Base-by-base conservation (phyloP, 2,329 filamentous ascomycete species). In the Ophiocordyceps australis region DNA sequence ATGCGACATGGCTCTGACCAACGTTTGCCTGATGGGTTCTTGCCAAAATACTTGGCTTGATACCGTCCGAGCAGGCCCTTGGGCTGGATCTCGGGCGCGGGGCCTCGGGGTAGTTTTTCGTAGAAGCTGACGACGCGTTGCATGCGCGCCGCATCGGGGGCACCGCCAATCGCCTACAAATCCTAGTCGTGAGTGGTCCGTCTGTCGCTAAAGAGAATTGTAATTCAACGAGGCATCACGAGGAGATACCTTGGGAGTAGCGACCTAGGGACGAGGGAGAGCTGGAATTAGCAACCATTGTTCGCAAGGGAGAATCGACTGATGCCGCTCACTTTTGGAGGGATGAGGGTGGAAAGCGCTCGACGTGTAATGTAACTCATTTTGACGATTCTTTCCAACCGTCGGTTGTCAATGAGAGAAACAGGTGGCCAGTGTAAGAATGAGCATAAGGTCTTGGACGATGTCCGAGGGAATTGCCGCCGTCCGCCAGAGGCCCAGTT, bases 41-140 rank as follows among this genome's bases (percentile, higher is more conserved):
- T 86, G 61, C 85, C 85, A 52, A 98, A 93, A 71, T 98, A 85
- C 55, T 70, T 72, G 42, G 68, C 70, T 56, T 89, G 80, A 68
- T 98, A 98, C 57, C 81, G 71, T 47, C 75, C 79, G 46, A 93
- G 59, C 34, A 92, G 62, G 43, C 89, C 86, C 48, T 72, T 79
- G 39, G 77, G 57, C 68, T 92, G 73, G 42, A 71, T 55, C 55
- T 82, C 74, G 45, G 89, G 85, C 46, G 85, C 85, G 41, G 80
- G 57, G 43, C 89, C 91, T 49, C 85, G 82, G 50, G 91, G 89
- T 32, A 98, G 82, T 59, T 86, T 91, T 65, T 91, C 82, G 71
- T 98, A 98, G 71, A 98, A 95, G 63, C 70, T 81, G 56, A 95
- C 86, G 43, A 98, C 83, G 47, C 85, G 80, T 56, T 92, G 79